Conservation (phyloP, 2,329 filamentous ascomycete species). For the Zasmidium angulare region DNA sequence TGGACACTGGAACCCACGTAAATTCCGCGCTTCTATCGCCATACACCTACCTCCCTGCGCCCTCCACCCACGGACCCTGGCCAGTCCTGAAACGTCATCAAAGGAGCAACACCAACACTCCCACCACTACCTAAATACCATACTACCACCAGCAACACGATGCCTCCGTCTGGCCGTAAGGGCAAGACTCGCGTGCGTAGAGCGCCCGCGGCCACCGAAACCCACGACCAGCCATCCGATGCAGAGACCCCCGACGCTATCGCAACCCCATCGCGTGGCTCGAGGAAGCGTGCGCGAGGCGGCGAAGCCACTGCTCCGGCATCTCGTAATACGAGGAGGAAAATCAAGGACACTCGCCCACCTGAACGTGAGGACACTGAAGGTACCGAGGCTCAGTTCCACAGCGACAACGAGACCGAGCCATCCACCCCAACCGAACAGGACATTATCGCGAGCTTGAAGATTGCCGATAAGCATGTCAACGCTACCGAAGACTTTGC, state of each 20-base stretch:
- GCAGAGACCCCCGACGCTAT: constrained; percentile 47
- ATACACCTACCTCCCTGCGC: neutral
- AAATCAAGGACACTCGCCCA: constrained; percentile 34
- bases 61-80: neutral
- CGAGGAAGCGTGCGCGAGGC: constrained; percentile 45
- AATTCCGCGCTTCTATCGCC: neutral
- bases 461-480: constrained; percentile 49
- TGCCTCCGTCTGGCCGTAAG: constrained; percentile 36
- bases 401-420: constrained; percentile 39
- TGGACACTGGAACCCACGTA: neutral
- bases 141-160: constrained; percentile 7
- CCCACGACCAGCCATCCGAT: constrained; percentile 37
- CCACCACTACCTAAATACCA: neutral
- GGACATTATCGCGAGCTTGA: constrained; percentile 44
- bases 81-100: neutral
- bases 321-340: constrained; percentile 33
- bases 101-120: neutral
- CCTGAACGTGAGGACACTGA: constrained; percentile 38
- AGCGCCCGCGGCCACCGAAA: constrained; percentile 28
- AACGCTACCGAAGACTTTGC: constrained; percentile 59
- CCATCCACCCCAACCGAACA: constrained; percentile 41
- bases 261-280: constrained; percentile 49
- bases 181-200: constrained; percentile 34
- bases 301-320: constrained; percentile 25
- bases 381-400: constrained; percentile 39